Evolutionary conservation across 2,329 filamentous ascomycete species (phyloP).

Genomic region (Xylariaceae sp.): DNA sequence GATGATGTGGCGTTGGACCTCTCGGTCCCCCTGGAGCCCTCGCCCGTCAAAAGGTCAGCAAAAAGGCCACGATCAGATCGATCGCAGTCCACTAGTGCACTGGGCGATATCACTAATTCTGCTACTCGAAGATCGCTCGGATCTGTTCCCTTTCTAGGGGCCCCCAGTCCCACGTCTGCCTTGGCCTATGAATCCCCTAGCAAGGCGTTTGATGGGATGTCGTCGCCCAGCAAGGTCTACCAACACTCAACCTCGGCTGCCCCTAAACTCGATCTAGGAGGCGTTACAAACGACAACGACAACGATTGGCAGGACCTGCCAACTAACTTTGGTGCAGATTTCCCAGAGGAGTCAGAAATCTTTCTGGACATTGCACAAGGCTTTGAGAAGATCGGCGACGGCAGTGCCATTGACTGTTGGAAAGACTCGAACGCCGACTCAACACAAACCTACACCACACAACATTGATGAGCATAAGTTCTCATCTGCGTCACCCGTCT

Average conservation of each 20-base stretch:
- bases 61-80: constrained; percentile 59
- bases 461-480: constrained; percentile 4
- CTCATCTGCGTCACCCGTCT: constrained; percentile 21
- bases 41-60: constrained; percentile 60
- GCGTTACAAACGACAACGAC: constrained; percentile 34
- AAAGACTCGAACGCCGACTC: constrained; percentile 32
- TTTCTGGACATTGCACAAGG: constrained; percentile 68
- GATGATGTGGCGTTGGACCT: constrained; percentile 37
- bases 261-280: constrained; percentile 33
- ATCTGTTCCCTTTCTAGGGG: constrained; percentile 47
- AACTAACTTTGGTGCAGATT: constrained; percentile 49
- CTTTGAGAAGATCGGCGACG: constrained; percentile 67
- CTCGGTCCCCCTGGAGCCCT: constrained; percentile 49
- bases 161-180: constrained; percentile 38
- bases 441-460: constrained; percentile 35
- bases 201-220: constrained; percentile 51
- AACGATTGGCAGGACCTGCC: constrained; percentile 42
- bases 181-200: constrained; percentile 50
- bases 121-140: constrained; percentile 47
- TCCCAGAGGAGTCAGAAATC: constrained; percentile 55
- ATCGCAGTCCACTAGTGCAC: constrained; percentile 55
- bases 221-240: constrained; percentile 51
- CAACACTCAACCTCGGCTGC: constrained; percentile 37
- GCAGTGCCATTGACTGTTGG: constrained; percentile 29
- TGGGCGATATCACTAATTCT: constrained; percentile 55